Evolutionary conservation across 441 rosid species (phyloP).

Genomic region (Biscutella laevigata): DNA sequence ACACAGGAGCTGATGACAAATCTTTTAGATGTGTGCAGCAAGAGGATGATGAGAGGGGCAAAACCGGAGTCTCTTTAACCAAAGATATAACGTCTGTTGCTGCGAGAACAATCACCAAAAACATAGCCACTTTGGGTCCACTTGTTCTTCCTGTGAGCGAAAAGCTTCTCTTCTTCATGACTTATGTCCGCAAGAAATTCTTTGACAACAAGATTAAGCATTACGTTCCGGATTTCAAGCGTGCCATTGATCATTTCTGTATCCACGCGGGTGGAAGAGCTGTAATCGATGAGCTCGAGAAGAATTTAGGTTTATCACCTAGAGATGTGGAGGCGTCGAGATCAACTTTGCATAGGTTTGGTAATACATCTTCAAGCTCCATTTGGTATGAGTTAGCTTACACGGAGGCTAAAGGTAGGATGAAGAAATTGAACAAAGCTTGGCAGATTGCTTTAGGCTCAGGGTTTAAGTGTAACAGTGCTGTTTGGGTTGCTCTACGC

Average conservation of each 20-base stretch:
- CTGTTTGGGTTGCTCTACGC: slow-evolving; percentile 19
- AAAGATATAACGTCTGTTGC: slow-evolving; percentile 21
- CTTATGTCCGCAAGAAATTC: slow-evolving; percentile 15
- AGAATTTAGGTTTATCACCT: background rate
- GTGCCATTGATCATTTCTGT: slow-evolving; percentile 24
- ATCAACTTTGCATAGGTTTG: slow-evolving; percentile 21
- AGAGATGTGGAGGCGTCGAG: slow-evolving; percentile 19
- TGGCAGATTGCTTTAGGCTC: slow-evolving; percentile 28
- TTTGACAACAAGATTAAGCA: slow-evolving; percentile 7
- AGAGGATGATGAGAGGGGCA: slow-evolving; percentile 13
- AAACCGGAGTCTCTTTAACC: slow-evolving; percentile 13
- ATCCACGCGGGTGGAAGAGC: slow-evolving; percentile 24
- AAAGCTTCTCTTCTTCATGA: slow-evolving; percentile 5
- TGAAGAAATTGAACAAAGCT: slow-evolving; percentile 17
- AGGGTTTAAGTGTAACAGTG: slow-evolving; percentile 26
- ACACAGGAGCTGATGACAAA: slow-evolving; percentile 26
- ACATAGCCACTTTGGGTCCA: no score
- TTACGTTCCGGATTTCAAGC: slow-evolving; percentile 22
- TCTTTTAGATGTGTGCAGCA: slow-evolving; percentile 24
- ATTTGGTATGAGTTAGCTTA: slow-evolving; percentile 26
- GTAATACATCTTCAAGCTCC: slow-evolving; percentile 24
- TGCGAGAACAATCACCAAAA: slow-evolving; percentile 14
- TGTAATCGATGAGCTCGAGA: slow-evolving; percentile 20
- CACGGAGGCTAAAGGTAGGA: slow-evolving; percentile 22
- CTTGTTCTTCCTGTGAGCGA: slow-evolving; percentile 24